Conservation (phyloP, 345 rosid genomes). For the Eucalyptus lansdowneana region DNA sequence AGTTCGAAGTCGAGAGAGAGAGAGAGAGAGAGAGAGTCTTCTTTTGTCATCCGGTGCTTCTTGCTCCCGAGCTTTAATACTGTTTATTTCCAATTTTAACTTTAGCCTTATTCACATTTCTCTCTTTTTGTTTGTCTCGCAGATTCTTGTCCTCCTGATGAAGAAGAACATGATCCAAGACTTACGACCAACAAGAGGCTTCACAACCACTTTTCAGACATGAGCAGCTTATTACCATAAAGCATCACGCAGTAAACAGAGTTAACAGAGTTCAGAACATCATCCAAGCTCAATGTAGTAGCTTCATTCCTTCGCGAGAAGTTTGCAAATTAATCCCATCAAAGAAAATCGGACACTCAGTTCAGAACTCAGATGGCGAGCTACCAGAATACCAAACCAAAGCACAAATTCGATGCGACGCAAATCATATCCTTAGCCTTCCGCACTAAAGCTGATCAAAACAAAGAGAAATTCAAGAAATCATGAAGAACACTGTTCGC, state of each 20-base stretch:
- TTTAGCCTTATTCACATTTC: background rate
- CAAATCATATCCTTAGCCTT: background rate
- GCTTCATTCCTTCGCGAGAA: background rate
- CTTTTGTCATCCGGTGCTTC: background rate
- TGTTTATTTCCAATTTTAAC: background rate
- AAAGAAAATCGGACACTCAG: background rate
- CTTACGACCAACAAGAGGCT: background rate
- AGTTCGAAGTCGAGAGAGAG: background rate
- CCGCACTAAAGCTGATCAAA: background rate
- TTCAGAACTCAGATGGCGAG: background rate
- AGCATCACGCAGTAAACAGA: background rate
- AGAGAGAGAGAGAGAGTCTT: background rate
- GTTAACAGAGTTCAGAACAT: background rate
- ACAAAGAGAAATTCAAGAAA: background rate
- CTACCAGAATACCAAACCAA: background rate
- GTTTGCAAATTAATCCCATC: background rate
- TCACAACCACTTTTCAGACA: background rate
- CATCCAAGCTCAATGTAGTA: background rate
- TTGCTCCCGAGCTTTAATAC: background rate
- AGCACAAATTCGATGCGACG: background rate
- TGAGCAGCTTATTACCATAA: background rate
- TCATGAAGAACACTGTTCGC: slow-evolving; percentile 56
- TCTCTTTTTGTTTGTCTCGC: background rate
- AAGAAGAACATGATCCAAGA: background rate
- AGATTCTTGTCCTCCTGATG: background rate